Evolutionary conservation across 129 eudicot species (phyloP).

Genomic region (Calendula officinalis): DNA sequence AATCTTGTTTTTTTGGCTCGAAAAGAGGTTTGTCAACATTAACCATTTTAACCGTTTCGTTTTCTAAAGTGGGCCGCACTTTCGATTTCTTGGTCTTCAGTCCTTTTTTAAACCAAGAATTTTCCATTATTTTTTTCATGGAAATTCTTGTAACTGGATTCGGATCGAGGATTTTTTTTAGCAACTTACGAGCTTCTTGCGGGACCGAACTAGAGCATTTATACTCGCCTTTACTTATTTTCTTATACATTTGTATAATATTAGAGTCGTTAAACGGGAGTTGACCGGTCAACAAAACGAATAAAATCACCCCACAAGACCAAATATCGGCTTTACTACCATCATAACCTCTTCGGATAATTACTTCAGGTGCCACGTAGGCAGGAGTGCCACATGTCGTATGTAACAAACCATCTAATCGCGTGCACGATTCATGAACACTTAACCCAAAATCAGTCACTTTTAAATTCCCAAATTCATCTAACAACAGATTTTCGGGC

Average conservation of each 20-base stretch:
- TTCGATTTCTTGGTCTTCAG: constrained; percentile 25
- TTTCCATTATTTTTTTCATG: constrained; percentile 58
- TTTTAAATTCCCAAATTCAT: constrained; percentile 54
- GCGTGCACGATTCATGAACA: constrained; percentile 42
- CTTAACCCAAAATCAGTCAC: constrained; percentile 82
- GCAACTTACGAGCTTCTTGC: constrained; percentile 49
- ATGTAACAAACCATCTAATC: constrained; percentile 66
- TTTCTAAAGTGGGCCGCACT: constrained; percentile 8
- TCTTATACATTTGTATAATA: constrained; percentile 65
- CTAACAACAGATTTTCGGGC: constrained; percentile 62
- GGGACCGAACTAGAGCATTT: constrained; percentile 70
- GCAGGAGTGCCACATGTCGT: constrained; percentile 91
- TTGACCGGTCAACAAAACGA: constrained; percentile 56
- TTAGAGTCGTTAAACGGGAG: constrained; percentile 80
- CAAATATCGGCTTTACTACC: constrained; percentile 80
- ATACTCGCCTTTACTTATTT: constrained; percentile 63
- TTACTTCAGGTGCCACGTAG: constrained; percentile 83
- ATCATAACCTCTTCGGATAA: constrained; percentile 67
- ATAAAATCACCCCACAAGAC: constrained; percentile 84
- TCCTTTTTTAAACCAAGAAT: constrained; percentile 63
- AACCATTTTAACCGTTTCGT: not conserved
- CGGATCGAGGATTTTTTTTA: constrained; percentile 68
- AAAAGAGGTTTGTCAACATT: constrained; percentile 15
- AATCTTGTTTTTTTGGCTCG: constrained; percentile 37
- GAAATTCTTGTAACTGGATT: constrained; percentile 65